These are phyloP conservation scores for Podaxis sp. DNA, from an alignment of 768 basidiomycete species.

Conservation along the genomic window DNA sequence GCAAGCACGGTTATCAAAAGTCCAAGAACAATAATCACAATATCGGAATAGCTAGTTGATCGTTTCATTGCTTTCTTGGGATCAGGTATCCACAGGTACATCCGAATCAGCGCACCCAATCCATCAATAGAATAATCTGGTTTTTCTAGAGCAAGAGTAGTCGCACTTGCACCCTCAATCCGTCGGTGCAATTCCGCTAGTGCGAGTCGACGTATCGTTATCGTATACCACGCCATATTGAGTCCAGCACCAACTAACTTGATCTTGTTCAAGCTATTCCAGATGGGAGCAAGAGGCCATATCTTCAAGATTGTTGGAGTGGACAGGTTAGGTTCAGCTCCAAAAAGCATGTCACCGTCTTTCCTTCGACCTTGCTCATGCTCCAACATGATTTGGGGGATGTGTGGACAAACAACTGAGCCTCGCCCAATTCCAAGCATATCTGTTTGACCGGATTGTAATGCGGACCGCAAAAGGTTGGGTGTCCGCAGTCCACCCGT, in stretches of 20 bases:
- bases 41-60: background rate
- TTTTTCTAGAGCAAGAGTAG: background rate
- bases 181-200: constrained; percentile 13
- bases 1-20: background rate
- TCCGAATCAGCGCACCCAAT: constrained; percentile 36
- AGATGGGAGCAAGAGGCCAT: constrained; percentile 27
- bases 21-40: background rate
- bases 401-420: constrained; percentile 59
- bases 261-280: constrained; percentile 42
- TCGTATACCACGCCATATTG: constrained; percentile 64
- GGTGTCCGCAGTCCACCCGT: constrained; percentile 78
- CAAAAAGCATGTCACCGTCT: constrained; percentile 33
- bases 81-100: constrained; percentile 46
- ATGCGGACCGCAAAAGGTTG: constrained; percentile 50
- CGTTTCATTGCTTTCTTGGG: background rate
- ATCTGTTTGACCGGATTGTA: constrained; percentile 59
- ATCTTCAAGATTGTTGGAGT: constrained; percentile 18
- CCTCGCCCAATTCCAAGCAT: constrained; percentile 76
- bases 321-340: constrained; percentile 34
- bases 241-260: constrained; percentile 66
- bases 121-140: constrained; percentile 32
- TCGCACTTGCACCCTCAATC: constrained; percentile 4
- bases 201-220: constrained; percentile 56
- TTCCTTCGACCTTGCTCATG: constrained; percentile 18
- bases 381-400: constrained; percentile 45